Percentiles rank a stretch among this genome's conserved stretches.
phyloP scores from a whole-genome alignment of 106 monocot genomes.

The Vanilla planifolia region DNA sequence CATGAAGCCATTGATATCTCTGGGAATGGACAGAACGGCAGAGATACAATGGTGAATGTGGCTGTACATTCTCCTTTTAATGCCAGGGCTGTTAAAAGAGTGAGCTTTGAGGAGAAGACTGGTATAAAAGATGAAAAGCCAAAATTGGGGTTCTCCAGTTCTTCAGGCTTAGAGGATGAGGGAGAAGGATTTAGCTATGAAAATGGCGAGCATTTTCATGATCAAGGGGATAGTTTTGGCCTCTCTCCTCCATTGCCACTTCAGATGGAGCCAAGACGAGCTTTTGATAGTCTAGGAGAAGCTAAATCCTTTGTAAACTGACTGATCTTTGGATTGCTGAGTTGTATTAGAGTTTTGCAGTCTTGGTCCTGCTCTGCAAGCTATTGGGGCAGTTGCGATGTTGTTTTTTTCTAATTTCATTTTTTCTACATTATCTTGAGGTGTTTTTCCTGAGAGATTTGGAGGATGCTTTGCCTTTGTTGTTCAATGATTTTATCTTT shows the following conservation, averaged over 20 bases:
- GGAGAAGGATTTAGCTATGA: constrained; percentile 3
- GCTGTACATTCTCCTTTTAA: background rate
- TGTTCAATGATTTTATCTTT: too few species aligned
- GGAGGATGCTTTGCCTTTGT: too few species aligned
- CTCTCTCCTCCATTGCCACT: constrained; percentile 38
- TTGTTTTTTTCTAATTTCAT: too few species aligned
- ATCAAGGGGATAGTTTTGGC: constrained; percentile 9
- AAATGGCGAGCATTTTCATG: background rate
- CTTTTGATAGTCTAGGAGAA: too few species aligned
- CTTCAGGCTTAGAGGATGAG: constrained; percentile 8
- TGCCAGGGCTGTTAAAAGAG: constrained; percentile 26
- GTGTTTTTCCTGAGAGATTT: too few species aligned
- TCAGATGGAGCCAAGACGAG: constrained; percentile 45
- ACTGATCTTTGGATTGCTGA: too few species aligned
- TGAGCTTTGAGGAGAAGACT: constrained; percentile 32
- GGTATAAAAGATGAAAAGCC: background rate
- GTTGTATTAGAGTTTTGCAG: too few species aligned
- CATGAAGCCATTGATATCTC: constrained; percentile 10
- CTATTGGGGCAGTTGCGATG: too few species aligned
- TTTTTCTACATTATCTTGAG: too few species aligned
- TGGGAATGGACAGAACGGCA: too few species aligned
- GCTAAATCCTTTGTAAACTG: too few species aligned
- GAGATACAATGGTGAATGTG: background rate
- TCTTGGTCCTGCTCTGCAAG: too few species aligned
- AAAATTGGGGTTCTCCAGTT: constrained; percentile 6